Evolutionary conservation across 2,329 filamentous ascomycete species (phyloP).

Genomic region (Ophiostoma angusticollis): DNA sequence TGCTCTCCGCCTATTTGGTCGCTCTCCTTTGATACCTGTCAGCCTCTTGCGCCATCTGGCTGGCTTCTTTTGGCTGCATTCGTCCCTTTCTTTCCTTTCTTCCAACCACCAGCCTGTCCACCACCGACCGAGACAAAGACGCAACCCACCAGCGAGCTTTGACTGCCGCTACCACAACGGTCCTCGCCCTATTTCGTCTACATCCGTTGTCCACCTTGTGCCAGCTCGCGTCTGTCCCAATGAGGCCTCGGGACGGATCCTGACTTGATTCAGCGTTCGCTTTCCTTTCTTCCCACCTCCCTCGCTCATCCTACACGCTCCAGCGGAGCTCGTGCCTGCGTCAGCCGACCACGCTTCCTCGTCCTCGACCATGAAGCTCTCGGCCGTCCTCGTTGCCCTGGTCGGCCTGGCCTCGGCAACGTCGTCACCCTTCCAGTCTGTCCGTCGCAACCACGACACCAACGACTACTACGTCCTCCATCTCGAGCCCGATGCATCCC

Average conservation of each 20-base stretch:
- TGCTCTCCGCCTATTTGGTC: too few species aligned
- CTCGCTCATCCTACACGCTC: background rate
- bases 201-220: background rate
- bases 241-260: slow-evolving; percentile 1
- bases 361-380: slow-evolving; percentile 33
- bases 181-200: too few species aligned
- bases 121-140: too few species aligned
- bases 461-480: slow-evolving; percentile 93
- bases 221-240: slow-evolving; percentile 5
- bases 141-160: too few species aligned
- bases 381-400: slow-evolving; percentile 38
- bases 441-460: slow-evolving; percentile 56
- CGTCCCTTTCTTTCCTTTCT: too few species aligned
- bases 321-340: slow-evolving; percentile 5
- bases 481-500: slow-evolving; percentile 52
- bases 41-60: too few species aligned
- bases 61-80: too few species aligned
- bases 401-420: slow-evolving; percentile 36
- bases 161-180: too few species aligned
- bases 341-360: background rate
- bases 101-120: too few species aligned
- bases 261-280: slow-evolving; percentile 1
- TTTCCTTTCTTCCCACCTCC: background rate
- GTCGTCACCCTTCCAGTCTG: slow-evolving; percentile 30
- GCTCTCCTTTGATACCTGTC: too few species aligned